Evolutionary conservation across 306 rosid genomes (phyloP).

Genomic region (Carpinus viminea): DNA sequence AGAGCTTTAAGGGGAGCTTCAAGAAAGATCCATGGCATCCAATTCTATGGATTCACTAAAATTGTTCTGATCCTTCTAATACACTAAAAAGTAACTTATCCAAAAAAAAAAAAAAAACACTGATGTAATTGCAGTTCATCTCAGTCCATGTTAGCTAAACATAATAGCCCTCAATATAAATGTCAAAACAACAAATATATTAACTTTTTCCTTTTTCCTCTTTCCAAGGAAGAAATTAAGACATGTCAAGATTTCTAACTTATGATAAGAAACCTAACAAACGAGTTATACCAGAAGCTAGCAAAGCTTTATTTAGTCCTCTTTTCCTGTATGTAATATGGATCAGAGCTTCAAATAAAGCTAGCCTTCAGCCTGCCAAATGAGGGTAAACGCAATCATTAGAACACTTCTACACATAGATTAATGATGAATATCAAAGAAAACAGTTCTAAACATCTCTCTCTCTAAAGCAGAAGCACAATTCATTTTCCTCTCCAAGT

Average conservation of each 20-base stretch:
- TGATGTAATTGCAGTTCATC: neutral
- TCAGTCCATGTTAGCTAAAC: neutral
- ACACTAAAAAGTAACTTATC: neutral
- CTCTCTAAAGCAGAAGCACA: neutral
- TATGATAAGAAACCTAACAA: neutral
- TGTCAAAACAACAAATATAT: neutral
- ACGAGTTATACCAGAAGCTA: neutral
- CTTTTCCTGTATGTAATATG: neutral
- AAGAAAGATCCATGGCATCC: no score
- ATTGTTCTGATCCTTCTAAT: neutral
- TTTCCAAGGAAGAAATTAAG: neutral
- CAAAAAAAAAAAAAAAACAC: no score
- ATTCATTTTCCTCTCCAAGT: neutral
- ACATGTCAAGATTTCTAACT: neutral
- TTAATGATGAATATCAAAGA: neutral
- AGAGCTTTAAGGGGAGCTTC: no score
- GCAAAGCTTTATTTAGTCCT: neutral
- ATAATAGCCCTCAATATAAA: neutral
- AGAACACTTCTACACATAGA: neutral
- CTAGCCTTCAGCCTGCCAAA: conserved; percentile 18
- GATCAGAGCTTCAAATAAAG: neutral
- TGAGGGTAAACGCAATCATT: neutral
- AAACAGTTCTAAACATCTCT: no score
- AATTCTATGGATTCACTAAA: no score
- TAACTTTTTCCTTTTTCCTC: neutral